A percentile compares a stretch with the other conserved stretches of the same genome.
Evolutionary conservation across 2,329 filamentous ascomycete genomes (phyloP).

Genomic region (Geosmithia flava): DNA sequence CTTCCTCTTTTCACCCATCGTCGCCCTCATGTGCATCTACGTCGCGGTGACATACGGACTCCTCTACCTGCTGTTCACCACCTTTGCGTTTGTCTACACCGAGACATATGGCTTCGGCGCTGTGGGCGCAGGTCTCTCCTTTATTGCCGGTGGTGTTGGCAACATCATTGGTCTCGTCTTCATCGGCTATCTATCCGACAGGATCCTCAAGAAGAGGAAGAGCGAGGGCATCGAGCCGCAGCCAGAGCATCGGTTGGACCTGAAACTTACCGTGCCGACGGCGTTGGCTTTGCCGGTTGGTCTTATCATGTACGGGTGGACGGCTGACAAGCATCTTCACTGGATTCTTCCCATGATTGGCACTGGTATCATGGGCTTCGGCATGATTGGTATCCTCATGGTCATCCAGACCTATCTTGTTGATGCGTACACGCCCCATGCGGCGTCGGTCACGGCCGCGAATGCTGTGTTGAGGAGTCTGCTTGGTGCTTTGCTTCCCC

Average conservation of each 20-base stretch:
- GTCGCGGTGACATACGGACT: slow-evolving; percentile 40
- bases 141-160: slow-evolving; percentile 9
- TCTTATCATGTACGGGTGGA: slow-evolving; percentile 1
- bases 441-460: slow-evolving; percentile 11
- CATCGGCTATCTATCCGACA: slow-evolving; percentile 7
- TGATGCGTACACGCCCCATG: slow-evolving; percentile 9
- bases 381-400: slow-evolving; percentile 28
- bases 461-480: slow-evolving; percentile 13
- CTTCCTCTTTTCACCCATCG: slow-evolving; percentile 48
- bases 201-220: slow-evolving; percentile 5
- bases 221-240: slow-evolving; percentile 2
- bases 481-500: slow-evolving; percentile 22
- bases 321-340: neutral
- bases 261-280: slow-evolving; percentile 7
- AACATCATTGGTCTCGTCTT: slow-evolving; percentile 8
- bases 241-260: slow-evolving; percentile 7
- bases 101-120: slow-evolving; percentile 23
- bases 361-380: slow-evolving; percentile 28
- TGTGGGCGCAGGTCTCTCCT: slow-evolving; percentile 6
- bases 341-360: slow-evolving; percentile 10
- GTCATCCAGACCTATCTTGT: slow-evolving; percentile 26
- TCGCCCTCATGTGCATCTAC: slow-evolving; percentile 49
- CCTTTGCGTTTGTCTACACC: slow-evolving; percentile 36
- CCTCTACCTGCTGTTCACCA: slow-evolving; percentile 42
- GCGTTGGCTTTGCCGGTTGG: slow-evolving; percentile 4